Conservation (phyloP, 352 stramenopile genomes). For the Phytophthora pinifolia region DNA sequence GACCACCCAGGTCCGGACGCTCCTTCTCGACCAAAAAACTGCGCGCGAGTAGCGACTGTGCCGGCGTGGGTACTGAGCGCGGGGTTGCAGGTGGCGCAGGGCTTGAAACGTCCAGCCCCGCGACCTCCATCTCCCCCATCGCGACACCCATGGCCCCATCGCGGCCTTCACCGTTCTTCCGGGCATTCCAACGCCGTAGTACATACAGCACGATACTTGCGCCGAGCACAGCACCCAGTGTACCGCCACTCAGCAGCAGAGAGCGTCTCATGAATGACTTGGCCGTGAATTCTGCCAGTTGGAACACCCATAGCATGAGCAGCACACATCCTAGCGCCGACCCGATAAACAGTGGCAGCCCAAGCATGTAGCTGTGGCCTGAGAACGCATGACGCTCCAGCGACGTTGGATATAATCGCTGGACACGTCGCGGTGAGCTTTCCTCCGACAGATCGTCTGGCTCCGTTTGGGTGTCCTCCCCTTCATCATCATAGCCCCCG, state of each 20-base stretch:
- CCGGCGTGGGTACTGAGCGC: conserved; percentile 27
- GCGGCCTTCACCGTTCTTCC: conserved; percentile 13
- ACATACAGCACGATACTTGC: conserved; percentile 25
- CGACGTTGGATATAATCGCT: conserved; percentile 39
- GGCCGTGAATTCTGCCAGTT: conserved; percentile 23
- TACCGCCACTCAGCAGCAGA: conserved; percentile 32
- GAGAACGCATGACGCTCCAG: conserved; percentile 35
- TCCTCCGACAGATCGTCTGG: conserved; percentile 32
- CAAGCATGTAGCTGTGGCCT: conserved; percentile 32
- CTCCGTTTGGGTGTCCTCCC: conserved; percentile 37
- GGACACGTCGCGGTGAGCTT: conserved; percentile 24
- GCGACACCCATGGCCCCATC: conserved; percentile 26
- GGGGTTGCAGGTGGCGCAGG: conserved; percentile 40
- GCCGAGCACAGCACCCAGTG: conserved; percentile 31
- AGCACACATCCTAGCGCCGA: conserved; percentile 30
- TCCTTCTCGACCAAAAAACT: conserved; percentile 40
- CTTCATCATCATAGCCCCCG: conserved; percentile 21
- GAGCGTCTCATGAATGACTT: conserved; percentile 44
- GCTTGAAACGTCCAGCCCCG: conserved; percentile 30
- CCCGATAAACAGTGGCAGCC: conserved; percentile 39
- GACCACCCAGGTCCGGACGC: conserved; percentile 40
- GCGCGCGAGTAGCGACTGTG: conserved; percentile 30
- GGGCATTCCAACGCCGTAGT: conserved; percentile 6
- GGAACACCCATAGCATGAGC: conserved; percentile 34
- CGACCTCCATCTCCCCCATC: conserved; percentile 47